Conservation (phyloP, 2,329 filamentous ascomycete species). For the Rhinocladiella similis region DNA sequence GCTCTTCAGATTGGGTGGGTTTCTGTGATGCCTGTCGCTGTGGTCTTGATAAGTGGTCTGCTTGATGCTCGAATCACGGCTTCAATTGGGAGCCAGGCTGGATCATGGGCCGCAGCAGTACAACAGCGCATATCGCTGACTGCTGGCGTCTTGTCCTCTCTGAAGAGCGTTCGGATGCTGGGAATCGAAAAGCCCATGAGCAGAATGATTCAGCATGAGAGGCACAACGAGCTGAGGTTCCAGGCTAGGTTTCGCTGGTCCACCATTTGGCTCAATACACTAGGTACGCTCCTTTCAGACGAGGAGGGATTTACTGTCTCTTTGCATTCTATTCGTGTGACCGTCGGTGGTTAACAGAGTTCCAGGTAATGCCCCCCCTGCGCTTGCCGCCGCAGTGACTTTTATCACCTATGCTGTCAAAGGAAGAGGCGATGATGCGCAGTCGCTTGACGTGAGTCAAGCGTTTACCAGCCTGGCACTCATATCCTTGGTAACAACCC, state of each 20-base stretch:
- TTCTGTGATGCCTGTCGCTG: conserved; percentile 9
- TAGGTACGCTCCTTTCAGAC: background rate
- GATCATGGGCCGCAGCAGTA: conserved; percentile 43
- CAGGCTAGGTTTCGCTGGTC: background rate
- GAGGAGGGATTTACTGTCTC: no score
- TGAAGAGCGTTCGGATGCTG: conserved; percentile 45
- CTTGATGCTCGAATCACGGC: background rate
- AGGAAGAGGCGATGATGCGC: conserved; percentile 12
- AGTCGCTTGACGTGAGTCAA: conserved; percentile 26
- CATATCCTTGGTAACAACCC: conserved; percentile 31
- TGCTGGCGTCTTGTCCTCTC: conserved; percentile 39
- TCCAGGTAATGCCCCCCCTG: conserved; percentile 7
- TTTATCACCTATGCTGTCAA: conserved; percentile 31
- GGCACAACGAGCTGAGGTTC: conserved; percentile 5
- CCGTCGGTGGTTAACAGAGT: background rate
- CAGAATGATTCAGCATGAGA: background rate
- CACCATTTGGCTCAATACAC: conserved; percentile 4
- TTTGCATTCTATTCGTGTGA: no score
- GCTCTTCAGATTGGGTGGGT: conserved; percentile 11
- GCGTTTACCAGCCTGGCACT: conserved; percentile 34
- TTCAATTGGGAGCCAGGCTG: conserved; percentile 29
- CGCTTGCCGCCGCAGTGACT: conserved; percentile 17
- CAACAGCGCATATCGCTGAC: conserved; percentile 45
- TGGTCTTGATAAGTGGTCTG: background rate
- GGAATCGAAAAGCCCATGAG: conserved; percentile 34